Conservation (phyloP, 495 filamentous ascomycete species). For the Cenococcum geophilum region DNA sequence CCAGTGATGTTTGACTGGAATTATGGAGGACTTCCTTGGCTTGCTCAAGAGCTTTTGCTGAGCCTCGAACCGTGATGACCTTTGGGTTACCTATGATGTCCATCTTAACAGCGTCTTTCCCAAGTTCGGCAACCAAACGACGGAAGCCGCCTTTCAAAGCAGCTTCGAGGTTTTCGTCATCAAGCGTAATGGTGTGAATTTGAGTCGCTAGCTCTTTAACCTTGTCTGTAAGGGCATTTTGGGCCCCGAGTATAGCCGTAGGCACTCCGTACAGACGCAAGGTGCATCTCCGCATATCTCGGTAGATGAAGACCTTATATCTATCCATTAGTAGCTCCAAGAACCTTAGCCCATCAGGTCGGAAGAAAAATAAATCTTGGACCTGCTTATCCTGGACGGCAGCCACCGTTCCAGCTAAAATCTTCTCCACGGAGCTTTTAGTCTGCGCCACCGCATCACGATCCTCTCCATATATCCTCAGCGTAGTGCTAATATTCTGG, state of each 20-base stretch:
- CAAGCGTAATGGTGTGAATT: conserved; percentile 15
- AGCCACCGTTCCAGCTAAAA: conserved; percentile 21
- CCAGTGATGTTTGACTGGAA: not conserved
- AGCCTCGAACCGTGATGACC: conserved; percentile 15
- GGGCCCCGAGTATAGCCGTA: not conserved
- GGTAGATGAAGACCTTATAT: conserved; percentile 12
- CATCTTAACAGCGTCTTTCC: conserved; percentile 21
- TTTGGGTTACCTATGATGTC: conserved; percentile 16
- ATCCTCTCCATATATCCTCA: conserved; percentile 16
- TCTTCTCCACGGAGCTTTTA: conserved; percentile 14
- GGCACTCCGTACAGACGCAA: conserved; percentile 12
- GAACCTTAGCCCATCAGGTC: not conserved
- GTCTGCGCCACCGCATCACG: conserved; percentile 11
- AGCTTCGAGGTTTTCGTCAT: conserved; percentile 2
- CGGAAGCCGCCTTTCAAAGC: conserved; percentile 20
- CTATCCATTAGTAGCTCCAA: conserved; percentile 2
- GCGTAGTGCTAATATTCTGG: not conserved
- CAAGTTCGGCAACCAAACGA: conserved; percentile 13
- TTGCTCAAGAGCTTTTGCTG: conserved; percentile 6
- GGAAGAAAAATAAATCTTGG: conserved; percentile 11
- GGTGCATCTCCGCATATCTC: conserved; percentile 10
- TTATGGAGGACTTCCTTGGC: conserved; percentile 3
- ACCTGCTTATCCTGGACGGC: conserved; percentile 1
- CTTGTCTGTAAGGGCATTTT: conserved; percentile 11
- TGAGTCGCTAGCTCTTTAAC: conserved; percentile 6